Evolutionary conservation across 2,329 filamentous ascomycete species (phyloP), one percentile per base, ranked within the genome.

Genomic region (Fusarium mundagurra): DNA sequence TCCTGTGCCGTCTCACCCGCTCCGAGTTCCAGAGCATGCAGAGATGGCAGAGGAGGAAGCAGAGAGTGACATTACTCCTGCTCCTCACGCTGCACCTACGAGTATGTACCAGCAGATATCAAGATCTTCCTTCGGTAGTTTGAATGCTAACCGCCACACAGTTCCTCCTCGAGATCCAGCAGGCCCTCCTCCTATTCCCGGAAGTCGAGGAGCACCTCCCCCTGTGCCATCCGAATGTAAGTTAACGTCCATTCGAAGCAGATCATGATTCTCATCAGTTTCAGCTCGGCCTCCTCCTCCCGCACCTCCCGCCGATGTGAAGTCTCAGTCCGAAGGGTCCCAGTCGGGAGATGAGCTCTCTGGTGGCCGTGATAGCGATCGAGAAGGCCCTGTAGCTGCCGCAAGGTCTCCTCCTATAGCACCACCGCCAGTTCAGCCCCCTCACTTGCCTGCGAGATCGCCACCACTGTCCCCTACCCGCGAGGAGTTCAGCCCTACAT

Each of bases 321-420:
- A 88, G 54, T 93, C 93, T 45, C 91, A 91, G 51, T 94, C 91
- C 66, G 88, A 92, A 69, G 95, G 94, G 36, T 97, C 94, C 4
- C 94, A 93, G 80, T 96, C 95, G 48, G 95, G 97, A 77, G 95
- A 98, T 81, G 96, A 98, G 81, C 85, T 95, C 77, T 94, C 93
- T 16, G 82, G 83, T 78, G 79, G 87, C 77, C 81, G 83, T 74
- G 83, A 85, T 58, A 82, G 87, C 73, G 76, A 83, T 78, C 61
- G 87, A 45, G 75, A 76, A 53, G 38, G 51, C 17, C 54, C 69
- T 50, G 58, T 51, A 22, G 80, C 84, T 36, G 58, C 71, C 14
- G 38, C 68, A 60, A 78, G 78, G 58, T 79, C 79, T 29, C 86
- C 86, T 34, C 86, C 87, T 63, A 84, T 86, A 43, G 84, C 86